Evolutionary conservation across 495 filamentous ascomycete genomes (phyloP).

Genomic region (Podospora pseudocomata): DNA sequence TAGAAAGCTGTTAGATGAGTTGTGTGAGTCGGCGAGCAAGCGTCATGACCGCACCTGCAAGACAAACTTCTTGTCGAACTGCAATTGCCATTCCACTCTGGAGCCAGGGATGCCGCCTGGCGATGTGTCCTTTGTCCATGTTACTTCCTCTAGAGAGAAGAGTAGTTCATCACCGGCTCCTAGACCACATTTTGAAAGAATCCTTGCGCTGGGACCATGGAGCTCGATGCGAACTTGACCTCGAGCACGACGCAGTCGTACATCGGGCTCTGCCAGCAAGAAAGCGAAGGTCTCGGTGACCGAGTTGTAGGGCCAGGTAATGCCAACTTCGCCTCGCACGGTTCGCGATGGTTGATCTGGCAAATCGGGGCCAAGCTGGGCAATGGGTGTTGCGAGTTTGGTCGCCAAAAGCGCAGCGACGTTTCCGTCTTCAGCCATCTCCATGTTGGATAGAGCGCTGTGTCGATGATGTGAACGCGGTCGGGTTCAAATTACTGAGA

Average conservation of each 20-base stretch:
- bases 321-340: constrained; percentile 64
- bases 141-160: constrained; percentile 62
- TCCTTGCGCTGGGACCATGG: constrained; percentile 64
- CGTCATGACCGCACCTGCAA: constrained; percentile 51
- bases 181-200: constrained; percentile 60
- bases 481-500: neutral
- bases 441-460: constrained; percentile 20
- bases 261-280: constrained; percentile 79
- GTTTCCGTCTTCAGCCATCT: constrained; percentile 14
- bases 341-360: constrained; percentile 31
- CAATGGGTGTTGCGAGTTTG: constrained; percentile 49
- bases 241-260: constrained; percentile 69
- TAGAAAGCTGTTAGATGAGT: constrained; percentile 3
- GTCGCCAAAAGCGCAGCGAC: constrained; percentile 20
- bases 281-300: constrained; percentile 68
- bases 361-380: constrained; percentile 61
- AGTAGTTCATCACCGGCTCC: constrained; percentile 73
- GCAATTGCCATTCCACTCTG: constrained; percentile 71
- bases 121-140: constrained; percentile 50
- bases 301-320: constrained; percentile 89
- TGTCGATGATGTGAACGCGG: neutral
- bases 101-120: constrained; percentile 62
- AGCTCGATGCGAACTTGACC: constrained; percentile 86
- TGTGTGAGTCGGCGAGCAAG: neutral
- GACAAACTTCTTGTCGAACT: constrained; percentile 53